Conservation (phyloP, 108 stramenopile genomes). For the Epithemia pelagica region DNA sequence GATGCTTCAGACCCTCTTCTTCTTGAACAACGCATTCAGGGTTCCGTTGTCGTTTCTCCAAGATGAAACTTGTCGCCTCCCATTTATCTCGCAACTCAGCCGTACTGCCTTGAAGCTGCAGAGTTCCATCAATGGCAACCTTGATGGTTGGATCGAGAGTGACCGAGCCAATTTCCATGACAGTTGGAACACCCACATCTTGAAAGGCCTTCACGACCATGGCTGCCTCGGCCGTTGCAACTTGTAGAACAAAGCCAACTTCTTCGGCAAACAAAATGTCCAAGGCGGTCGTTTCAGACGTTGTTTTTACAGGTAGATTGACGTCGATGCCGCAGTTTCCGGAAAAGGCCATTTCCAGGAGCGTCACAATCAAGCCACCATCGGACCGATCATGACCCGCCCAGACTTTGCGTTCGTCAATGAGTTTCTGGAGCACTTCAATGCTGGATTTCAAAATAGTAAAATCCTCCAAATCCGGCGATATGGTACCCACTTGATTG, state of each 20-base stretch:
- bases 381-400: constrained; percentile 96
- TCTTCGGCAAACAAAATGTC: constrained; percentile 93
- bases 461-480: constrained; percentile 91
- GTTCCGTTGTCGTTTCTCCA: constrained; percentile 93
- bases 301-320: constrained; percentile 46
- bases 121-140: constrained; percentile 62
- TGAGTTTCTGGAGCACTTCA: constrained; percentile 82
- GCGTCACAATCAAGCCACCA: constrained; percentile 85
- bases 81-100: constrained; percentile 87
- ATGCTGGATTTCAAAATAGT: constrained; percentile 78
- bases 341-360: constrained; percentile 98
- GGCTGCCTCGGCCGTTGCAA: constrained; percentile 42
- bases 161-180: constrained; percentile 75
- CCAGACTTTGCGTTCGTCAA: constrained; percentile 70
- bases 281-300: constrained; percentile 57
- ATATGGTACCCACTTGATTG: constrained; percentile 86
- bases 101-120: constrained; percentile 69
- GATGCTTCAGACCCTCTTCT: constrained; percentile 71
- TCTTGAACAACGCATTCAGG: constrained; percentile 90
- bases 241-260: constrained; percentile 91
- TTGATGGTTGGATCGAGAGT: constrained; percentile 74
- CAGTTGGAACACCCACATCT: constrained; percentile 50
- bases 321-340: constrained; percentile 94
- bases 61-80: constrained; percentile 96
- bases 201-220: constrained; percentile 64